Conservation (phyloP, 768 basidiomycete species). For the Rubroboletus pulcherrimus region DNA sequence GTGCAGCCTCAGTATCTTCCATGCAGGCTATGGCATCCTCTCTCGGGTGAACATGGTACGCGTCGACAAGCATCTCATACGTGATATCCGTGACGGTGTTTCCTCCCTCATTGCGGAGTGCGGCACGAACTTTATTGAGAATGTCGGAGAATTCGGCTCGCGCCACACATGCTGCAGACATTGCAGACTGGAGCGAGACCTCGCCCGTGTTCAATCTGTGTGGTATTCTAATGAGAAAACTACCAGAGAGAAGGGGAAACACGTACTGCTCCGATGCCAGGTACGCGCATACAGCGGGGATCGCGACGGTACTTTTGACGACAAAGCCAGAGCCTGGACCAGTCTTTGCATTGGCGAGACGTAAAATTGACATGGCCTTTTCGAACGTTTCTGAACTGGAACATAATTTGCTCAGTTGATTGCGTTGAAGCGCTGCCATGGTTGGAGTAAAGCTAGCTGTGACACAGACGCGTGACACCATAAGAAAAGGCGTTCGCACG, state of each 20-base stretch:
- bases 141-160: slow-evolving; percentile 20
- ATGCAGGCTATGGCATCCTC: slow-evolving; percentile 30
- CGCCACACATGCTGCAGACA: slow-evolving; percentile 22
- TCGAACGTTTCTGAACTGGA: slow-evolving; percentile 21
- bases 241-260: neutral
- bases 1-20: slow-evolving; percentile 30
- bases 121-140: slow-evolving; percentile 21
- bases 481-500: neutral
- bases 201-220: slow-evolving; percentile 26
- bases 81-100: slow-evolving; percentile 8
- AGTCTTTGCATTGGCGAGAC: slow-evolving; percentile 22
- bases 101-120: slow-evolving; percentile 6
- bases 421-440: slow-evolving; percentile 18
- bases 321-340: slow-evolving; percentile 28
- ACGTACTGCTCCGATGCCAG: slow-evolving; percentile 32
- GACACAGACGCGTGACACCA: neutral
- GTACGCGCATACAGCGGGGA: slow-evolving; percentile 31
- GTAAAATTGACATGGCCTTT: slow-evolving; percentile 22
- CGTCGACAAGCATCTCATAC: slow-evolving; percentile 32
- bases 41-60: slow-evolving; percentile 18
- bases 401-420: slow-evolving; percentile 19
- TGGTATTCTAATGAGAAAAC: neutral
- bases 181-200: slow-evolving; percentile 28
- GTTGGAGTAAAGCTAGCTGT: neutral
- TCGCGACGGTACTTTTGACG: slow-evolving; percentile 20